Conservation (phyloP, 1,139 yeast species). For the Candida anutae region DNA sequence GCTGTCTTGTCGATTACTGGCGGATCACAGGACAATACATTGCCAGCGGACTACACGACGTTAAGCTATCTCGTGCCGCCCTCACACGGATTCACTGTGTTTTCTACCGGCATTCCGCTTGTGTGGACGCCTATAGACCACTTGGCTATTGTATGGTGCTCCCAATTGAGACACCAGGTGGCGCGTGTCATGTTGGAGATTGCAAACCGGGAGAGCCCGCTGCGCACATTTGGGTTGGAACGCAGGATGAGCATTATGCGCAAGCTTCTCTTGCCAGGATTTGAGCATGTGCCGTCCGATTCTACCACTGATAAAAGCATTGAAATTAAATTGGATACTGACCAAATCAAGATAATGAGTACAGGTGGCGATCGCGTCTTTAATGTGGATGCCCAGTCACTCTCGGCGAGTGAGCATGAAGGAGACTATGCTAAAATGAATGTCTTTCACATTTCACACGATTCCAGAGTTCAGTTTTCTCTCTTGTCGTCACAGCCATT, state of each 20-base stretch:
- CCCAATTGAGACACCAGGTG: conserved; percentile 63
- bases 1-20: conserved; percentile 79
- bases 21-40: conserved; percentile 70
- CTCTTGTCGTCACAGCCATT: conserved; percentile 10
- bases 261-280: conserved; percentile 48
- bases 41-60: conserved; percentile 92
- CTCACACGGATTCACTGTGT: conserved; percentile 73
- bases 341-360: conserved; percentile 14
- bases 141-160: conserved; percentile 96
- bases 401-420: conserved; percentile 6
- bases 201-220: conserved; percentile 37
- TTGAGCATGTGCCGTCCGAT: conserved; percentile 32
- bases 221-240: conserved; percentile 41
- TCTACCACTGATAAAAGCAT: conserved; percentile 4
- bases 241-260: conserved; percentile 55
- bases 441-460: conserved; percentile 6
- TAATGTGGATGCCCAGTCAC: conserved; percentile 1
- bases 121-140: conserved; percentile 97
- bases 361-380: conserved; percentile 11
- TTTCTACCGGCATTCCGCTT: conserved; percentile 77
- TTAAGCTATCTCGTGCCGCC: conserved; percentile 67
- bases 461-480: conserved; percentile 7
- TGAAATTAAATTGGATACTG: conserved; percentile 22
- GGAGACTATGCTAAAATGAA: conserved; percentile 9
- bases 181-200: conserved; percentile 55